Percentiles rank a stretch among this genome's conserved stretches.
These are phyloP conservation scores for Beauveria australis DNA, from an alignment of 2,329 filamentous ascomycete genomes.

Conservation along the genomic window DNA sequence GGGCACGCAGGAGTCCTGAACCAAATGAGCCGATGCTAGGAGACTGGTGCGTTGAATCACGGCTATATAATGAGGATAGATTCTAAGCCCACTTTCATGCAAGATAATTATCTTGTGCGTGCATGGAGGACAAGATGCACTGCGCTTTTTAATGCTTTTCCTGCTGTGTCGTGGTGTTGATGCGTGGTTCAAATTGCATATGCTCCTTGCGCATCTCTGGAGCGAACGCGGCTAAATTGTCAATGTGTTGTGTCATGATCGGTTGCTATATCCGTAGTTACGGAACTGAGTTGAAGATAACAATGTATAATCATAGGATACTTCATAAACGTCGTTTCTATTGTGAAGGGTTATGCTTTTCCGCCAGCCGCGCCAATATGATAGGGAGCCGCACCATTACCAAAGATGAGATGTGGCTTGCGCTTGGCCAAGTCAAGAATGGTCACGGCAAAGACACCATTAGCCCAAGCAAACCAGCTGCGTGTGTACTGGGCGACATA, in stretches of 20 bases:
- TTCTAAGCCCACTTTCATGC: no score
- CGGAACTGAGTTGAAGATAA: not conserved
- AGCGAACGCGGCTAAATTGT: no score
- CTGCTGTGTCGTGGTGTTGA: no score
- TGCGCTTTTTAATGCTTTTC: no score
- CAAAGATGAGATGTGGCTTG: conserved; percentile 84
- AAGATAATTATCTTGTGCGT: no score
- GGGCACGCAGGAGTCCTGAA: not conserved
- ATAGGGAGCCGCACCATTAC: conserved; percentile 52
- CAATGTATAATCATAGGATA: not conserved
- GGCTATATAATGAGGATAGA: not conserved
- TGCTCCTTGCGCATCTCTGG: no score
- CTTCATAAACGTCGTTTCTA: not conserved
- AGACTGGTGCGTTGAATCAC: not conserved
- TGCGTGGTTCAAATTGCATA: no score
- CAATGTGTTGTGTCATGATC: no score
- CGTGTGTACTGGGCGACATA: conserved; percentile 60
- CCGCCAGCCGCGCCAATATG: not conserved
- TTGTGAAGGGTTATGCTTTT: not conserved
- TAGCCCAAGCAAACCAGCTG: conserved; percentile 97
- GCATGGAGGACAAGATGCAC: no score
- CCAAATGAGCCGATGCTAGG: not conserved
- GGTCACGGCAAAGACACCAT: conserved; percentile 89
- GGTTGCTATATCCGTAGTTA: not conserved
- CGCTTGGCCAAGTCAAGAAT: conserved; percentile 82